These are phyloP conservation scores for Apophysomyces ossiformis DNA, from an alignment of 371 early-diverging fungal genomes.

Conservation along the genomic window DNA sequence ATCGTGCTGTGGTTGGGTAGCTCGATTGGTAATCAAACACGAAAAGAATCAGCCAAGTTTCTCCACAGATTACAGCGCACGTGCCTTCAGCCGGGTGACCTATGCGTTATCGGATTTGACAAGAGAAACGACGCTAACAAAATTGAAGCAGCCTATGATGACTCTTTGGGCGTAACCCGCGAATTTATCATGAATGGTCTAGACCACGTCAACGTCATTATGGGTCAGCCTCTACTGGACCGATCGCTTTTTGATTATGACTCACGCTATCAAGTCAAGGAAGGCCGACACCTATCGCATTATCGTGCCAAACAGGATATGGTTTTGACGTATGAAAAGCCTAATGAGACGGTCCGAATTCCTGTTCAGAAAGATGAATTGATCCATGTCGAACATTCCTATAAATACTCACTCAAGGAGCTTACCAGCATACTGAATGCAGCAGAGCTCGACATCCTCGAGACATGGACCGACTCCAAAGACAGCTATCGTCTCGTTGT, in stretches of 20 bases:
- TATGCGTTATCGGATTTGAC: constrained; percentile 85
- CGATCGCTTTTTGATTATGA: constrained; percentile 69
- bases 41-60: constrained; percentile 62
- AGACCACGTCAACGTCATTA: constrained; percentile 73
- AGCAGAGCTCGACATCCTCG: constrained; percentile 57
- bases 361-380: constrained; percentile 72
- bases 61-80: constrained; percentile 40
- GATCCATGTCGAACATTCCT: constrained; percentile 88
- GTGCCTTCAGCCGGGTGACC: constrained; percentile 71
- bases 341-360: constrained; percentile 28
- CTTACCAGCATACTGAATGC: constrained; percentile 59
- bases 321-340: constrained; percentile 45
- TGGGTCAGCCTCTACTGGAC: constrained; percentile 64
- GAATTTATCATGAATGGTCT: constrained; percentile 89
- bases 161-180: constrained; percentile 74
- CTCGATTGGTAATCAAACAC: constrained; percentile 81
- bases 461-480: constrained; percentile 67
- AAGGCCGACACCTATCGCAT: constrained; percentile 85
- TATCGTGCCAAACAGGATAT: constrained; percentile 63
- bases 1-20: constrained; percentile 89
- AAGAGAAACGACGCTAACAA: constrained; percentile 70
- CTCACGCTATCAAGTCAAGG: constrained; percentile 70
- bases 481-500: constrained; percentile 74
- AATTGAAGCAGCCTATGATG: constrained; percentile 86
- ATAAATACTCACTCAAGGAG: constrained; percentile 78